phyloP scores from a whole-genome alignment of 2,329 filamentous ascomycete species.

The Talaromyces albobiverticillius region DNA sequence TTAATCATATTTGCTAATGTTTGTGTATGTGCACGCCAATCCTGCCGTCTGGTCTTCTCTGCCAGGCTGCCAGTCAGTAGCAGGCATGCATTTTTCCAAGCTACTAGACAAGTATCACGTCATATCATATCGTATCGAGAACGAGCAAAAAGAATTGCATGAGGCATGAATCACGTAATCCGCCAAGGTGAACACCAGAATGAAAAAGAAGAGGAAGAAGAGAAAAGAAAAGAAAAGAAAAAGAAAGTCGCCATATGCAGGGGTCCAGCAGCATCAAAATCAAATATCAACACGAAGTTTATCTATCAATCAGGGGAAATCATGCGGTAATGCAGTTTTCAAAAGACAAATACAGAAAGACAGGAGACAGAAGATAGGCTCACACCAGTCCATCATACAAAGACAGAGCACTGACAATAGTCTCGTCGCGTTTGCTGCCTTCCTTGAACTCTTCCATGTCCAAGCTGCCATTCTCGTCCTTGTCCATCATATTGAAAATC shows the following conservation, averaged over 20 bases:
- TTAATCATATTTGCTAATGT: too few species aligned
- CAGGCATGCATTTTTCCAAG: too few species aligned
- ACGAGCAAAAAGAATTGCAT: not conserved
- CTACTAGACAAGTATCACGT: too few species aligned
- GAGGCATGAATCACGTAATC: not conserved
- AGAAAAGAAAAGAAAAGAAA: not conserved
- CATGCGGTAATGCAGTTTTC: not conserved
- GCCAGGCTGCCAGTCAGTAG: too few species aligned
- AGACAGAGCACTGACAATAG: slow-evolving; percentile 93
- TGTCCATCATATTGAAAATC: slow-evolving; percentile 99
- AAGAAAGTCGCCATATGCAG: not conserved
- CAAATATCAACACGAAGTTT: not conserved
- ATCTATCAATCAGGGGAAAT: not conserved
- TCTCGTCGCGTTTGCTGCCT: slow-evolving; percentile 97
- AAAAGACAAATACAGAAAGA: too few species aligned
- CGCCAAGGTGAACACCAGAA: not conserved
- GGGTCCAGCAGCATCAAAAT: not conserved
- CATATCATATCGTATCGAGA: not conserved
- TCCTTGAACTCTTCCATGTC: slow-evolving; percentile 99
- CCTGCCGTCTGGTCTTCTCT: too few species aligned
- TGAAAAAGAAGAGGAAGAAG: not conserved
- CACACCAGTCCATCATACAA: slow-evolving; percentile 94
- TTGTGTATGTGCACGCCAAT: not conserved
- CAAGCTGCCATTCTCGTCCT: slow-evolving; percentile 96
- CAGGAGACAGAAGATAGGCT: too few species aligned